A percentile compares a stretch with the other conserved stretches of the same genome.
Conservation (phyloP, 2,329 filamentous ascomycete species). For the Aspergillus aculeatinus region DNA sequence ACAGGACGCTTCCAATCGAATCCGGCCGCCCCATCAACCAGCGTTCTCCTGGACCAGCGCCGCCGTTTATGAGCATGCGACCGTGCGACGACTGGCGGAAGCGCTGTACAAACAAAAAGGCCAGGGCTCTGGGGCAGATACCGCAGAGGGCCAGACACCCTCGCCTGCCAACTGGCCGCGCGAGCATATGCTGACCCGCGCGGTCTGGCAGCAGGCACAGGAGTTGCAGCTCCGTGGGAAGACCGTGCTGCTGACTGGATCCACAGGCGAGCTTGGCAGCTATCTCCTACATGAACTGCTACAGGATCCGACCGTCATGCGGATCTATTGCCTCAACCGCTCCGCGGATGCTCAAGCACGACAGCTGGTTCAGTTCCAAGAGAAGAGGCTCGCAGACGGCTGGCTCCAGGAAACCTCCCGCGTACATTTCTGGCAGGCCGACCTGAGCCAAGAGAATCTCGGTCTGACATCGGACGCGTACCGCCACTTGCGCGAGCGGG, state of each 20-base stretch:
- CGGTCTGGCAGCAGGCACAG: neutral
- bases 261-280: conserved; percentile 4
- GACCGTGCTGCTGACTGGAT: conserved; percentile 6
- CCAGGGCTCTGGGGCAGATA: too few species aligned
- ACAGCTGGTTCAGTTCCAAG: neutral
- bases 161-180: neutral
- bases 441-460: neutral
- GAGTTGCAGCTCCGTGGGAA: neutral
- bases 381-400: neutral
- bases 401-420: neutral
- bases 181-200: neutral
- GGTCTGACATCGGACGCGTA: neutral
- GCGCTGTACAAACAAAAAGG: too few species aligned
- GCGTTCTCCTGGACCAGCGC: too few species aligned
- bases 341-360: neutral
- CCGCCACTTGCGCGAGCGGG: neutral
- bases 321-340: conserved; percentile 2
- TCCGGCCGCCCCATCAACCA: too few species aligned
- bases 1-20: too few species aligned
- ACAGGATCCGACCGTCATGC: neutral
- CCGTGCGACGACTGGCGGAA: too few species aligned
- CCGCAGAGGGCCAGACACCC: too few species aligned
- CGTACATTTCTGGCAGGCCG: conserved; percentile 1
- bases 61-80: too few species aligned
- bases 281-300: conserved; percentile 4